Evolutionary conservation across 768 basidiomycete species (phyloP).

Genomic region (Rhodotorula babjevae): DNA sequence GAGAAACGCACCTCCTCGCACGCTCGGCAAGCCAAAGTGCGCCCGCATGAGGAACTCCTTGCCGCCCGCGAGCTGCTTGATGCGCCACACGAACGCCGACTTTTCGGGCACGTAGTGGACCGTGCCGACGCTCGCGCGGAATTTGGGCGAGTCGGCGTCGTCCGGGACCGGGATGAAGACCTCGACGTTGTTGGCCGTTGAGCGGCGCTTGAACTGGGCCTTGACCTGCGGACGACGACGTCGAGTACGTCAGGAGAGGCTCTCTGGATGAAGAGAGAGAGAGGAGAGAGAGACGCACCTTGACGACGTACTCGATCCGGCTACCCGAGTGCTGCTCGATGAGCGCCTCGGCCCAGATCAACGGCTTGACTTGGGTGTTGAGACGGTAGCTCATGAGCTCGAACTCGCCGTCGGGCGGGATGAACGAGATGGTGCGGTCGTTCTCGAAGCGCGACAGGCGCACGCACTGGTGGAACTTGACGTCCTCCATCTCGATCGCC

Average conservation of each 20-base stretch:
- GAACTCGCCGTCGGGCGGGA: slow-evolving; percentile 97
- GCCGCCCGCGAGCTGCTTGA: slow-evolving; percentile 92
- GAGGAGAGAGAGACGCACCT: slow-evolving; percentile 46
- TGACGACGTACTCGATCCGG: slow-evolving; percentile 89
- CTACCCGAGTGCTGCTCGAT: slow-evolving; percentile 93
- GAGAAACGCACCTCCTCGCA: slow-evolving; percentile 69
- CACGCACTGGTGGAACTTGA: slow-evolving; percentile 99
- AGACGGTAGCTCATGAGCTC: slow-evolving; percentile 96
- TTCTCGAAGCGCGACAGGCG: slow-evolving; percentile 95
- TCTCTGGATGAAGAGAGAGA: neutral
- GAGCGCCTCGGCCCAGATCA: slow-evolving; percentile 94
- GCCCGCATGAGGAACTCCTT: slow-evolving; percentile 97
- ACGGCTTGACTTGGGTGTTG: slow-evolving; percentile 84
- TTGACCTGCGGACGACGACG: slow-evolving; percentile 50
- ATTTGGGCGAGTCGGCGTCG: slow-evolving; percentile 95
- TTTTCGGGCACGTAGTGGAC: slow-evolving; percentile 98
- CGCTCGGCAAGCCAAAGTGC: slow-evolving; percentile 92
- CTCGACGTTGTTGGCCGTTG: slow-evolving; percentile 97
- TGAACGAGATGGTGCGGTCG: slow-evolving; percentile 97
- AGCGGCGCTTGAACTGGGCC: slow-evolving; percentile 94
- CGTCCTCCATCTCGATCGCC: slow-evolving; percentile 99
- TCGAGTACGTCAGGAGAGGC: too few relatives aligned
- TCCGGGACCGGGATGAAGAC: slow-evolving; percentile 98
- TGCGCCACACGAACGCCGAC: slow-evolving; percentile 98
- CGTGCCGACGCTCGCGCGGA: slow-evolving; percentile 86